Conservation (phyloP, 2,329 filamentous ascomycete species). For the Aspergillus melleus region DNA sequence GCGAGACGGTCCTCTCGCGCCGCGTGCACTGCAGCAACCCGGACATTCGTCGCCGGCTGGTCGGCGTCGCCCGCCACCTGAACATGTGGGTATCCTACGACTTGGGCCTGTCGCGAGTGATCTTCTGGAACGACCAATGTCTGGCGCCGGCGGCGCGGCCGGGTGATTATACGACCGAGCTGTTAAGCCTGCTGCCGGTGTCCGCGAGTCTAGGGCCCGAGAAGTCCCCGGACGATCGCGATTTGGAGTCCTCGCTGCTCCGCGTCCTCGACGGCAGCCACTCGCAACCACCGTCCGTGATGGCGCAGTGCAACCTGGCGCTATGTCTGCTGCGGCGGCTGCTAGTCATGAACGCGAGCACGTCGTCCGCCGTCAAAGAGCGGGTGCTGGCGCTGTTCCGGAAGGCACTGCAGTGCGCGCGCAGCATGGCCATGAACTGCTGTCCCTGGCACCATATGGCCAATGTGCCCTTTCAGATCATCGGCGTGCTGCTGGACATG, state of each 20-base stretch:
- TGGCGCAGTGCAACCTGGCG: constrained; percentile 55
- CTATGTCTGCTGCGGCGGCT: constrained; percentile 57
- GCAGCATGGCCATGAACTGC: constrained; percentile 43
- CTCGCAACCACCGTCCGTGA: constrained; percentile 45
- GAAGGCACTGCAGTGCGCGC: constrained; percentile 48
- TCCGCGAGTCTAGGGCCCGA: constrained; percentile 55
- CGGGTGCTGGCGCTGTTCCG: constrained; percentile 47
- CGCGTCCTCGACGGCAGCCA: constrained; percentile 42
- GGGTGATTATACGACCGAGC: constrained; percentile 51
- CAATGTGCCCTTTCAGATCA: constrained; percentile 60
- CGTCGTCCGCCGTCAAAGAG: constrained; percentile 43
- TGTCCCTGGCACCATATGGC: constrained; percentile 60
- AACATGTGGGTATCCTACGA: constrained; percentile 61
- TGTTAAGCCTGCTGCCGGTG: constrained; percentile 53
- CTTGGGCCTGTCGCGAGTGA: constrained; percentile 54
- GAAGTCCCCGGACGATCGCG: constrained; percentile 37
- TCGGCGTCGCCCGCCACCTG: constrained; percentile 56
- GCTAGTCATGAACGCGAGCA: constrained; percentile 48
- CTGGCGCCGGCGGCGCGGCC: constrained; percentile 36
- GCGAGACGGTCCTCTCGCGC: constrained; percentile 8
- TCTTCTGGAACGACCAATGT: constrained; percentile 42
- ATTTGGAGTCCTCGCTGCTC: constrained; percentile 45
- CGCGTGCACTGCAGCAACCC: background rate
- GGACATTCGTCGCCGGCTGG: constrained; percentile 43
- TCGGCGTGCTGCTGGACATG: constrained; percentile 56